Evolutionary conservation across 2,329 filamentous ascomycete species (phyloP).

Genomic region (Scortechinia acanthostroma): DNA sequence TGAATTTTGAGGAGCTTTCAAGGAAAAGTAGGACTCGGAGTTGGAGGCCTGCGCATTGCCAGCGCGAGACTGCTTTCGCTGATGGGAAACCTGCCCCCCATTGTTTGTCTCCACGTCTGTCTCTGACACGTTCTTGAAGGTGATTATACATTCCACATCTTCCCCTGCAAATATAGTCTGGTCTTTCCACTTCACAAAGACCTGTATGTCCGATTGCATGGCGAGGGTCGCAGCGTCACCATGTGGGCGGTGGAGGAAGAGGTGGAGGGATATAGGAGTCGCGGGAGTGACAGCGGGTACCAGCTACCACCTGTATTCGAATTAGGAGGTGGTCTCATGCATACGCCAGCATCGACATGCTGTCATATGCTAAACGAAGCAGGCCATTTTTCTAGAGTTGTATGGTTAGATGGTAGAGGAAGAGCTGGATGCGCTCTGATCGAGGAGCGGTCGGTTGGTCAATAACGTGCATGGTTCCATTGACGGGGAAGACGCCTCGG

Average conservation of each 20-base stretch:
- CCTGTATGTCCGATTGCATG: slow-evolving; percentile 46
- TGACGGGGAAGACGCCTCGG: too few species aligned
- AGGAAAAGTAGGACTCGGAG: slow-evolving; percentile 9
- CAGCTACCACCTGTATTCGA: too few species aligned
- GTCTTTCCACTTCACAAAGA: slow-evolving; percentile 68
- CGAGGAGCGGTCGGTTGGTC: too few species aligned
- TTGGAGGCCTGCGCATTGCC: slow-evolving; percentile 14
- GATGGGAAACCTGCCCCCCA: slow-evolving; percentile 11
- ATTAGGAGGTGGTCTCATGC: too few species aligned
- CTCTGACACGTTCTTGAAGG: slow-evolving; percentile 57
- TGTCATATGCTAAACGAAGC: too few species aligned
- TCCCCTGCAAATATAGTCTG: slow-evolving; percentile 69
- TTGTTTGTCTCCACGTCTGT: not conserved
- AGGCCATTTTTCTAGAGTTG: too few species aligned
- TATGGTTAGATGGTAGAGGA: too few species aligned
- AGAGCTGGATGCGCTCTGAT: too few species aligned
- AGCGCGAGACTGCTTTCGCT: not conserved
- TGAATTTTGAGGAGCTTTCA: not conserved
- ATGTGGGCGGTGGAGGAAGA: not conserved
- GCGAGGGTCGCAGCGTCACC: not conserved
- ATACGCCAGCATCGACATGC: too few species aligned
- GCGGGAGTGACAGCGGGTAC: not conserved
- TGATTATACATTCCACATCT: slow-evolving; percentile 68
- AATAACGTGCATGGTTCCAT: too few species aligned
- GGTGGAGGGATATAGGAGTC: not conserved